Base-by-base conservation (phyloP, 768 basidiomycete species). In the Suillus plorans region DNA sequence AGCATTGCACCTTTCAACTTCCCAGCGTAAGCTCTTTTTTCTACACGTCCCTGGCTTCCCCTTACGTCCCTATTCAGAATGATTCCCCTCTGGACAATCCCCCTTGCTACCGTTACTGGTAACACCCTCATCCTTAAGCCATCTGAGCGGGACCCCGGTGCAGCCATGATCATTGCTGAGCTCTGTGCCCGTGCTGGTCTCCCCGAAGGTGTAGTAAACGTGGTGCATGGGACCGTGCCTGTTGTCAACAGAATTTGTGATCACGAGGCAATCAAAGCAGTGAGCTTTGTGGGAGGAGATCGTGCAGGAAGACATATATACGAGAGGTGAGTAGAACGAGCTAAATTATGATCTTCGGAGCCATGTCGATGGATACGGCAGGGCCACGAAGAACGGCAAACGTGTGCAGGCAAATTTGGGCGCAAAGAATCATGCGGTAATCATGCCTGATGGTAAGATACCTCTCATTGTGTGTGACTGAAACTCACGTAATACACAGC, bases 71-170 rank as follows among this genome's bases (percentile, higher is more conserved):
- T 13, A 49, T 25, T 25, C 67, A 92, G 91, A 5, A 97, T 97
- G 95, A 98, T 98, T 71, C 97, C 96, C 0, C 82, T 99, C 8
- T 99, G 97, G 97, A 90, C 94, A 0, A 95, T 98, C 69, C 91
- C 91, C 52, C 88, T 95, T 85, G 92, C 95, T 20, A 81, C 87
- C 28, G 89, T 89, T 12, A 95, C 94, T 0, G 97, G 97, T 39
- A 99, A 99, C 71, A 95, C 97, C 0, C 84, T 99, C 49, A 84
- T 99, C 65, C 81, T 99, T 66, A 99, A 99, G 72, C 97, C 97
- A 22, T 95, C 93, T 2, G 97, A 99, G 75, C 89, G 97, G 31
- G 96, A 97, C 74, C 97, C 97, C 16, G 97, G 97, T 57, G 97
- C 97, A 16, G 90, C 95, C 7, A 95, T 97, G 91, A 97, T 99